A percentile compares a stretch with the other conserved stretches of the same genome.
These are phyloP conservation scores for Geranium brycei DNA, from an alignment of 345 rosid species.

Conservation along the genomic window DNA sequence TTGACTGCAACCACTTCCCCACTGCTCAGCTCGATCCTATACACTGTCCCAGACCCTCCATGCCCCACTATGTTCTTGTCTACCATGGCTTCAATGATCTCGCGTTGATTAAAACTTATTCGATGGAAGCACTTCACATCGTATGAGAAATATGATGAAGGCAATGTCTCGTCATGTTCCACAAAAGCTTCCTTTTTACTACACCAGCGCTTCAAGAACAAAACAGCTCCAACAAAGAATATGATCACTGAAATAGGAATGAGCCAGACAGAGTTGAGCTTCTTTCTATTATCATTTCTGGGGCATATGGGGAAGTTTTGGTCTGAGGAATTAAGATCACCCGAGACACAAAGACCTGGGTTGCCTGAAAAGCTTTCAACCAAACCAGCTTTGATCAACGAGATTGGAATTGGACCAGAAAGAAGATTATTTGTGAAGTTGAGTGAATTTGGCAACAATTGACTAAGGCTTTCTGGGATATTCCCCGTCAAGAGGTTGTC, in stretches of 20 bases:
- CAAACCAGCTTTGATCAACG: constrained; percentile 57
- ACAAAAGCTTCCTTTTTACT: constrained; percentile 31
- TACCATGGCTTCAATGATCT: constrained; percentile 57
- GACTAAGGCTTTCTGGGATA: constrained; percentile 54
- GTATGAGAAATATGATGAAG: constrained; percentile 57
- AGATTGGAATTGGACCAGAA: constrained; percentile 71
- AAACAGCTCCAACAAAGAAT: constrained; percentile 38
- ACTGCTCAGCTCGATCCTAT: constrained; percentile 41
- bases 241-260: constrained; percentile 38
- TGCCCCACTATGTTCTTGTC: constrained; percentile 78
- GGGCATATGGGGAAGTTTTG: constrained; percentile 49
- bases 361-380: constrained; percentile 75
- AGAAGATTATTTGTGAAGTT: constrained; percentile 68
- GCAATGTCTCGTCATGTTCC: constrained; percentile 45
- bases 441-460: constrained; percentile 59
- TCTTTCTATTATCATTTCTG: constrained; percentile 28
- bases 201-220: constrained; percentile 43
- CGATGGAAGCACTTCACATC: constrained; percentile 80
- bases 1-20: constrained; percentile 83
- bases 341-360: constrained; percentile 66
- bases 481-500: constrained; percentile 54
- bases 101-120: constrained; percentile 52
- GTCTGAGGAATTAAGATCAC: constrained; percentile 28
- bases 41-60: constrained; percentile 82
- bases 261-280: constrained; percentile 48